Conservation (phyloP, 2,329 filamentous ascomycete genomes). For the Sphaerostilbella broomeana region DNA sequence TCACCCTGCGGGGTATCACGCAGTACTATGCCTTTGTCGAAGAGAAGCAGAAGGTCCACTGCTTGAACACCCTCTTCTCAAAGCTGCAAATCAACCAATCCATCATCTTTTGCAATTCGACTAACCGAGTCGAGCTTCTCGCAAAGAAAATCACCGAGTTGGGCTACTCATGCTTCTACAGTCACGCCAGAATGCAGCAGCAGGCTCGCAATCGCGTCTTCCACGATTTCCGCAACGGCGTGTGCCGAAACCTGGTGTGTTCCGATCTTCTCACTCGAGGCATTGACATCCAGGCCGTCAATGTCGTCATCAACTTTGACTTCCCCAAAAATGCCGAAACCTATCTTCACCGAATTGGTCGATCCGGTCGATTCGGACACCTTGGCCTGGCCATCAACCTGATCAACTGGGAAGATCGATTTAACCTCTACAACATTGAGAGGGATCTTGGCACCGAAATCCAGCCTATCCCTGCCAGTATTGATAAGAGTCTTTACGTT, state of each 20-base stretch:
- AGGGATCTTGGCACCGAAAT: conserved; percentile 96
- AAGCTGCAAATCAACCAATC: conserved; percentile 99
- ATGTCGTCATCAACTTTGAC: conserved; percentile 99
- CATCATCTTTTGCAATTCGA: conserved; percentile 99
- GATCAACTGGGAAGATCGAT: conserved; percentile 99
- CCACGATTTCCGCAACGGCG: conserved; percentile 97
- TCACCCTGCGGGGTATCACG: conserved; percentile 94
- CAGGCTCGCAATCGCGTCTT: conserved; percentile 96
- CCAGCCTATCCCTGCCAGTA: conserved; percentile 85
- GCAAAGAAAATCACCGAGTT: conserved; percentile 99
- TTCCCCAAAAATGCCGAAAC: conserved; percentile 99
- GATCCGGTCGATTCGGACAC: conserved; percentile 94
- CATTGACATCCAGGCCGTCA: conserved; percentile 99
- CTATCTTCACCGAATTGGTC: conserved; percentile 95
- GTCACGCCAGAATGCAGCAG: conserved; percentile 96
- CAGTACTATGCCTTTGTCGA: conserved; percentile 99
- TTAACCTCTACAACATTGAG: conserved; percentile 98
- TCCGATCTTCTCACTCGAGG: conserved; percentile 95
- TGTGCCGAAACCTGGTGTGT: conserved; percentile 96
- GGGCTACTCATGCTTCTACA: conserved; percentile 99
- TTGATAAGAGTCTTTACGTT: conserved; percentile 97
- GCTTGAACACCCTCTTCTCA: conserved; percentile 96
- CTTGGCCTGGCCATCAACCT: conserved; percentile 96
- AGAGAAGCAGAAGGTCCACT: conserved; percentile 99
- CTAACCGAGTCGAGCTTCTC: conserved; percentile 92